phyloP scores from a whole-genome alignment of 345 rosid species.

The Brassica cretica region DNA sequence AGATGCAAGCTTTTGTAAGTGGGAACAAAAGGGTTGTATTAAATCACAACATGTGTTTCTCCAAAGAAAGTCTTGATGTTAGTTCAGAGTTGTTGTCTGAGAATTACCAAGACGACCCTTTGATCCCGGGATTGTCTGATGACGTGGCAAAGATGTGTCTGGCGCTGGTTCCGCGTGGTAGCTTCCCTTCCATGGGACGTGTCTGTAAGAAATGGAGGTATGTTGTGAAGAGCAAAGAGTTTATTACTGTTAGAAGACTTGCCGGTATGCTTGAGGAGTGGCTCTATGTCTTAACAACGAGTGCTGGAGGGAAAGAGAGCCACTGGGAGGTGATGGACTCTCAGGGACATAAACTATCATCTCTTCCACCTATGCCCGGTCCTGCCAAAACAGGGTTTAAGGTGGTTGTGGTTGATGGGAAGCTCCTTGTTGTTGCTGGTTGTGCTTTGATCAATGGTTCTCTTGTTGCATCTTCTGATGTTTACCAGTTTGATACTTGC shows the following conservation, averaged over 20 bases:
- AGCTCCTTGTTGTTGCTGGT: neutral
- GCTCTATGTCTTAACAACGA: constrained; percentile 72
- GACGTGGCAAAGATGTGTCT: constrained; percentile 83
- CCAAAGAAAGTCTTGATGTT: constrained; percentile 42
- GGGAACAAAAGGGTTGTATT: constrained; percentile 48
- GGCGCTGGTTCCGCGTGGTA: constrained; percentile 75
- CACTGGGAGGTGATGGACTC: constrained; percentile 82
- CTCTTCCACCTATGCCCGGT: neutral
- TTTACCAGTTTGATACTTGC: neutral
- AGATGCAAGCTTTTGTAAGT: constrained; percentile 51
- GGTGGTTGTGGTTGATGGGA: neutral
- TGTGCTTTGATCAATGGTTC: neutral
- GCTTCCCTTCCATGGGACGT: constrained; percentile 73
- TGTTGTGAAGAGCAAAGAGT: constrained; percentile 77
- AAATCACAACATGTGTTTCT: constrained; percentile 41
- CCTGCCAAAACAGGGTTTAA: neutral
- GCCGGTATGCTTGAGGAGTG: constrained; percentile 83
- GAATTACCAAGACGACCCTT: constrained; percentile 40
- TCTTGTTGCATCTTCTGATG: neutral
- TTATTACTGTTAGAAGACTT: constrained; percentile 57
- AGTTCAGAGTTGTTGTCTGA: constrained; percentile 40
- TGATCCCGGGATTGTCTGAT: constrained; percentile 86
- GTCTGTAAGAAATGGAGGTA: constrained; percentile 90
- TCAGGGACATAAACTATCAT: constrained; percentile 34
- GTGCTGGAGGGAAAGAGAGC: constrained; percentile 62